A percentile compares a stretch with the other conserved stretches of the same genome.
Conservation (phyloP, 345 rosid genomes). For the Euphorbia tirucalli region DNA sequence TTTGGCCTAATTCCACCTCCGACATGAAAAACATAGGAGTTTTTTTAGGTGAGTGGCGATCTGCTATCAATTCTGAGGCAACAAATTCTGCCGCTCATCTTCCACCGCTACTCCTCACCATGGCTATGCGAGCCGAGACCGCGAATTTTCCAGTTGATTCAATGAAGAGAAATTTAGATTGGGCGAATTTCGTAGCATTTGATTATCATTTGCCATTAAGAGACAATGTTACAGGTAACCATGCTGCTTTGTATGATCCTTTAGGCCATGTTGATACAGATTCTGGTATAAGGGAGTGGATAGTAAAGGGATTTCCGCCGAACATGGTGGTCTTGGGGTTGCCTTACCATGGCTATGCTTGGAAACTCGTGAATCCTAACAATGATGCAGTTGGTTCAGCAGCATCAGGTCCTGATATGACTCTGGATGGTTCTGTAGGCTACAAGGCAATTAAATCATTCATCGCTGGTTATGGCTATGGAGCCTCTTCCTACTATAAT, state of each 20-base stretch:
- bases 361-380: conserved; percentile 21
- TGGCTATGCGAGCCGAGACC: conserved; percentile 10
- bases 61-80: conserved; percentile 20
- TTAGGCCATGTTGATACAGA: conserved; percentile 21
- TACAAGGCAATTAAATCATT: conserved; percentile 21
- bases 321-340: conserved; percentile 31
- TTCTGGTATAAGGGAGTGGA: conserved; percentile 30
- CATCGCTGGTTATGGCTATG: conserved; percentile 26
- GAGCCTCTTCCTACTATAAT: conserved; percentile 25
- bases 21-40: conserved; percentile 22
- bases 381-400: conserved; percentile 18
- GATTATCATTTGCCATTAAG: conserved; percentile 32
- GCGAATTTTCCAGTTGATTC: conserved; percentile 24
- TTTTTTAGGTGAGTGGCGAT: conserved; percentile 30
- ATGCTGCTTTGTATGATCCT: conserved; percentile 32
- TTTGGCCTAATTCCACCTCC: conserved; percentile 27
- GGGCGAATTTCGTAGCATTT: conserved; percentile 28
- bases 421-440: conserved; percentile 21
- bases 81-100: background rate
- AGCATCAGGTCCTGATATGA: conserved; percentile 9
- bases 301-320: conserved; percentile 23
- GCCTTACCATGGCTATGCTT: conserved; percentile 37
- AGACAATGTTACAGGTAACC: conserved; percentile 30
- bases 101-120: conserved; percentile 15
- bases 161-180: conserved; percentile 26